Base-by-base conservation (phyloP, 1,284 basidiomycete species). In the Papiliotrema fonsecae region DNA sequence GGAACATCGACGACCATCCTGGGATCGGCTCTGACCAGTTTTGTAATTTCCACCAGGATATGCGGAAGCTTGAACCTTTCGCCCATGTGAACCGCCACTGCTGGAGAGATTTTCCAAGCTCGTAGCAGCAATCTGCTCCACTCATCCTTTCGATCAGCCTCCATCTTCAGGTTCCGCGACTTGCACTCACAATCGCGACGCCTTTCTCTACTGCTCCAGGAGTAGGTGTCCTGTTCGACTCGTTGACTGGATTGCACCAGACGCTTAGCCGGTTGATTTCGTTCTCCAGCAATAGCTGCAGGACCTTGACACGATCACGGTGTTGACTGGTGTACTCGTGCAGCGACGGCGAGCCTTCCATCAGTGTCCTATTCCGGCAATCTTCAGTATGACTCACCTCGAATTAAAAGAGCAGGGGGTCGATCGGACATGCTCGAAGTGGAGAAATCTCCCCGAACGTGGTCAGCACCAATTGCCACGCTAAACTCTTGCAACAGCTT, bases 211-310 rank as follows among this genome's bases (percentile, higher is more conserved):
- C 28, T 28, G 28, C 38, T 42, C 64, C 52, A 10, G 51, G 31
- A 3, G 54, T 16, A 2, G 55, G 51, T 4, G 85, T 18, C 83
- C 86, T 48, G 5, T 47, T 82, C 2, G 78, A 62, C 54, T 93
- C 89, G 56, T 85, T 86, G 24, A 82, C 78, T 0, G 92, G 89
- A 70, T 98, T 97, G 42, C 79, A 78, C 96, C 96, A 98, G 1
- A 98, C 92, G 3, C 77, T 80, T 41, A 98, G 74, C 13, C 91
- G 81, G 61, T 80, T 83, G 37, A 94, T 83, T 69, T 99, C 96
- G 65, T 88, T 93, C 70, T 96, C 90, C 11, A 93, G 82, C 13
- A 98, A 78, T 4, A 94, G 75, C 42, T 85, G 81, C 24, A 97
- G 75, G 2, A 92, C 83, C 19, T 81, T 77, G 45, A 86, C 85